Conservation (phyloP, 768 basidiomycete genomes). For the Leccinum arenicola region DNA sequence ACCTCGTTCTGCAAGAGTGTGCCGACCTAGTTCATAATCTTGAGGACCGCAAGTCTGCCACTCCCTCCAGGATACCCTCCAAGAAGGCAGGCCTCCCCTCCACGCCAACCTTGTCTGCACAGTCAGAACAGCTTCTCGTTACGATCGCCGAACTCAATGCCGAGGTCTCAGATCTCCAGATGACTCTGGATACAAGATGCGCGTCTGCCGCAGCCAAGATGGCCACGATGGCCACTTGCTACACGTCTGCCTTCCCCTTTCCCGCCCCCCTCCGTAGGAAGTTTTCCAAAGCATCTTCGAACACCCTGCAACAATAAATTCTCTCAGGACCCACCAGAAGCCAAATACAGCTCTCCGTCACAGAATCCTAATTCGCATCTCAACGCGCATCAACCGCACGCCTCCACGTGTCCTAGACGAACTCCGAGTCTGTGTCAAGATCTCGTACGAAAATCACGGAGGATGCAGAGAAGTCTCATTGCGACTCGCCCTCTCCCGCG, state of each 20-base stretch:
- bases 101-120: constrained; percentile 50
- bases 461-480: constrained; percentile 70
- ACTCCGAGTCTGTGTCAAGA: constrained; percentile 50
- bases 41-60: constrained; percentile 43
- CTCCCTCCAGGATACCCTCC: constrained; percentile 30
- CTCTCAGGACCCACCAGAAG: constrained; percentile 43
- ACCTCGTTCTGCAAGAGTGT: constrained; percentile 67
- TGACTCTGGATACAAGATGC: constrained; percentile 46
- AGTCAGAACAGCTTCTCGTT: constrained; percentile 44
- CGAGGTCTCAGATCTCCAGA: constrained; percentile 42
- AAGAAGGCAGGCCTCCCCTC: constrained; percentile 48
- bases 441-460: constrained; percentile 61
- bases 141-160: constrained; percentile 42
- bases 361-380: constrained; percentile 42
- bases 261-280: constrained; percentile 47
- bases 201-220: constrained; percentile 62
- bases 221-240: constrained; percentile 83
- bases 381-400: constrained; percentile 44
- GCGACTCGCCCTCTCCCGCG: constrained; percentile 59
- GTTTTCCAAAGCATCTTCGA: constrained; percentile 75
- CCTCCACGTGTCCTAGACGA: constrained; percentile 66
- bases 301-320: constrained; percentile 61
- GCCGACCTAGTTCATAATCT: constrained; percentile 69
- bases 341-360: constrained; percentile 43
- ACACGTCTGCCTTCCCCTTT: constrained; percentile 58